phyloP scores from a whole-genome alignment of 352 stramenopile genomes.

The Saprolegnia parasitica region DNA sequence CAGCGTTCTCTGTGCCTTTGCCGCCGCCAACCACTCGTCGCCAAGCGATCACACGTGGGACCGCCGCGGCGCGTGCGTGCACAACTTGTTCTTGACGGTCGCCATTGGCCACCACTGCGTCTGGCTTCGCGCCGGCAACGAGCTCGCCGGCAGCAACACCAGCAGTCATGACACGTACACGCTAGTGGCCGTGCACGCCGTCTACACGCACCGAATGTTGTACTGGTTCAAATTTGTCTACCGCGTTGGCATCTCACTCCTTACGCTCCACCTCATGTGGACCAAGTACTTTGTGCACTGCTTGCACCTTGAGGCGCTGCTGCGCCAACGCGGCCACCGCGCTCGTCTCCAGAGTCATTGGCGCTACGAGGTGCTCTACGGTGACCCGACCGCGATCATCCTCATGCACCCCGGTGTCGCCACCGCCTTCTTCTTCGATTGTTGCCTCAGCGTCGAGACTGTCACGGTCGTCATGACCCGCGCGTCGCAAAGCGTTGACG shows the following conservation, averaged over 20 bases:
- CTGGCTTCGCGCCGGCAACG: background rate
- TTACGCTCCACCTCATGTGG: background rate
- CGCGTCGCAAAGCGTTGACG: background rate
- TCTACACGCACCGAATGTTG: background rate
- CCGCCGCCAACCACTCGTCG: background rate
- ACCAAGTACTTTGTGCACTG: background rate
- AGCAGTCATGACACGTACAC: background rate
- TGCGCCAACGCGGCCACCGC: background rate
- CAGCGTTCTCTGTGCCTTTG: background rate
- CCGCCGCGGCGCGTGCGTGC: background rate
- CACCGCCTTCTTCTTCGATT: background rate
- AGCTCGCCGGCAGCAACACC: background rate
- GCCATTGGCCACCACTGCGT: background rate
- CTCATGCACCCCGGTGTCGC: background rate
- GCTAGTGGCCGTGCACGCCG: background rate
- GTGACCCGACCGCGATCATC: constrained; percentile 1
- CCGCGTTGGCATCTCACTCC: background rate
- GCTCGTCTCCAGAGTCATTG: background rate
- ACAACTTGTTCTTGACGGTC: background rate
- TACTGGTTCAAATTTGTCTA: background rate
- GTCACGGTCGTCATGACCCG: background rate
- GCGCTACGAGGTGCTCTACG: background rate
- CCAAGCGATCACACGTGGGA: background rate
- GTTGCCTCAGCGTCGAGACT: background rate
- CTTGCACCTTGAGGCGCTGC: background rate